These are phyloP conservation scores for Streptanthus diversifolius DNA, from an alignment of 345 rosid genomes.

Conservation along the genomic window DNA sequence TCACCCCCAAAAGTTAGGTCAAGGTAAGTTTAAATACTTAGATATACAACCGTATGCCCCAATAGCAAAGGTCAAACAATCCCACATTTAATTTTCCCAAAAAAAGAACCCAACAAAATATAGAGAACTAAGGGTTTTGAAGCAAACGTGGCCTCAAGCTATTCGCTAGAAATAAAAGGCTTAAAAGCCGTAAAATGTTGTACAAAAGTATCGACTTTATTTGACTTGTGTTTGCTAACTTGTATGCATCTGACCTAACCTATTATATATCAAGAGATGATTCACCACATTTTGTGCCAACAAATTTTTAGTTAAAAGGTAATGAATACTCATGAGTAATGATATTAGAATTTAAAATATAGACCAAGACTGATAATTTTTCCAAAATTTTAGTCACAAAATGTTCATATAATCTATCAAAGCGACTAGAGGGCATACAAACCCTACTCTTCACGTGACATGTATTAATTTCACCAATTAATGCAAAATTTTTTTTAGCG, in stretches of 20 bases:
- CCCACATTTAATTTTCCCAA: no score
- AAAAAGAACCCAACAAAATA: no score
- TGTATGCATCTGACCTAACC: background rate
- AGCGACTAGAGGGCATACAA: slow-evolving; percentile 8
- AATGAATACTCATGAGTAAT: background rate
- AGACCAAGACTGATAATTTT: background rate
- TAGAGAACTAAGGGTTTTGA: background rate
- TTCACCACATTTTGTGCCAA: background rate
- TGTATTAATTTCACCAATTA: slow-evolving; percentile 7
- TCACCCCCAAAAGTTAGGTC: no score
- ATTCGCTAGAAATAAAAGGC: background rate
- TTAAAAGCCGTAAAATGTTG: background rate
- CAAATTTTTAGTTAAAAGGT: background rate
- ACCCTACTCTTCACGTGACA: slow-evolving; percentile 13
- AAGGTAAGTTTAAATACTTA: no score
- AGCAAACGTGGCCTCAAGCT: background rate
- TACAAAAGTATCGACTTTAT: background rate
- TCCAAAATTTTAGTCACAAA: background rate
- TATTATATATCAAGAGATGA: background rate
- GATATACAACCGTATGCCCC: no score
- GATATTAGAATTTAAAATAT: background rate
- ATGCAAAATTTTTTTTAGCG: background rate
- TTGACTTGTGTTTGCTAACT: background rate
- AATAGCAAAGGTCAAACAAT: no score
- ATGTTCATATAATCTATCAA: background rate